Evolutionary conservation across 768 basidiomycete genomes (phyloP), one percentile per base, ranked within the genome.

Genomic region (Paxillus involutus): DNA sequence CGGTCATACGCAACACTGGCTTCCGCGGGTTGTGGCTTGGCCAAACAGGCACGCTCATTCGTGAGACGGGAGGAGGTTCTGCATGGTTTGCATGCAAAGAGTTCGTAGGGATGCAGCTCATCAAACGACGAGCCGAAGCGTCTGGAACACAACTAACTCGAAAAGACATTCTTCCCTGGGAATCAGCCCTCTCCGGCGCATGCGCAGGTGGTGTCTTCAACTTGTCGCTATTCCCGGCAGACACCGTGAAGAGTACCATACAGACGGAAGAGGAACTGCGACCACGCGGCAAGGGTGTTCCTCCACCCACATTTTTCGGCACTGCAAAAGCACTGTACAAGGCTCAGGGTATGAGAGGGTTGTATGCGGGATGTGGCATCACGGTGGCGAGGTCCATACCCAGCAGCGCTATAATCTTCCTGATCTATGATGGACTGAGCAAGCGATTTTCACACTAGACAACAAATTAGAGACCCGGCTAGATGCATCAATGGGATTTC

Each of bases 1-100:
- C 80, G 21, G 81, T 88, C 44, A 62, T 97, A 12, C 81, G 81
- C 39, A 73, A 77, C 0, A 76, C 82, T 14, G 96, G 96, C 35
- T 13, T 94, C 4, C 79, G 83, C 13, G 95, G 95, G 6, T 82
- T 98, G n/a, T 98, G 96, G 96, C 80, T 96, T 6, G 96, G 96
- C 2, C 96, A 98, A 61, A 91, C 87, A 0, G 96, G 93, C 6
- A 98, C 94, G 0, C 76, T 98, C 57, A 82, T 98, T 30, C 89
- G 96, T 19, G 96, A 98, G 68, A 91, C 91, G 0, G 95, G 94
- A 10, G 95, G 96, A 5, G 83, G 84, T 5, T 84, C 88, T 0
- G 89, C 92, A 1, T 98, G 96, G 96, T 98, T 98, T 69, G 77
- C 83, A 17, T 82, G 86, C 10, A 97, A 95, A 67, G 94, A 98